Base-by-base conservation (phyloP, 768 basidiomycete genomes). In the Macrolepiota albuminosa region DNA sequence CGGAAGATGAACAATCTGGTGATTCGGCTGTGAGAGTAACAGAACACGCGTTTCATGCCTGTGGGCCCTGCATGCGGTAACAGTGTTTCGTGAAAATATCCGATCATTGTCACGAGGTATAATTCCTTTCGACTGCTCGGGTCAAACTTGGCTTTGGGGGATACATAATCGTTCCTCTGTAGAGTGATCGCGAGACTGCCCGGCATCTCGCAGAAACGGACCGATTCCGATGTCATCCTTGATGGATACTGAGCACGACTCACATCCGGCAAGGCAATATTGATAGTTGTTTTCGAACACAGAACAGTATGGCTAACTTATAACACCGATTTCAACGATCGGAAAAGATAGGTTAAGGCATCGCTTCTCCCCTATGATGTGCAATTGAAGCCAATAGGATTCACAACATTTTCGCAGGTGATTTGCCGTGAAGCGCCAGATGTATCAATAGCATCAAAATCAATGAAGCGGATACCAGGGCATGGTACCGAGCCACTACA, bases 401-500 rank as follows among this genome's bases (percentile, higher is more conserved):
- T 56, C 29, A 56, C 37, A n/a, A 69, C 54, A 59, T 69, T 58
- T 13, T 61, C 65, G 48, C 70, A 70, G 26, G 46, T 62, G 3
- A 68, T 65, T n/a, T 58, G 54, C 7, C 66, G 49, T 24, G 58
- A 53, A 21, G 29, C n/a, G 8, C 63, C 64, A 2, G 55, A 56
- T 6, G 68, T 66, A 14, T 14, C 43, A 9, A 70, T 63, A 0
- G 60, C 34, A 14, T 70, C 63, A 58, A 70, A 61, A 24, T 54
- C 70, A 8, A 66, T 56, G 24, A 72, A 62, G 14, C 59, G 42
- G 24, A 72, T 66, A 37, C 65, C 66, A 6, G 63, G 49, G 46
- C 73, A 75, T 18, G 72, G 72, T 11, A 66, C 70, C 3, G 69
- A 66, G n/a, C 68, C 72, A 43, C 73, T 73, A 63, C 73, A 75